phyloP scores from a whole-genome alignment of 495 filamentous ascomycete species.

The Talaromyces ruber region DNA sequence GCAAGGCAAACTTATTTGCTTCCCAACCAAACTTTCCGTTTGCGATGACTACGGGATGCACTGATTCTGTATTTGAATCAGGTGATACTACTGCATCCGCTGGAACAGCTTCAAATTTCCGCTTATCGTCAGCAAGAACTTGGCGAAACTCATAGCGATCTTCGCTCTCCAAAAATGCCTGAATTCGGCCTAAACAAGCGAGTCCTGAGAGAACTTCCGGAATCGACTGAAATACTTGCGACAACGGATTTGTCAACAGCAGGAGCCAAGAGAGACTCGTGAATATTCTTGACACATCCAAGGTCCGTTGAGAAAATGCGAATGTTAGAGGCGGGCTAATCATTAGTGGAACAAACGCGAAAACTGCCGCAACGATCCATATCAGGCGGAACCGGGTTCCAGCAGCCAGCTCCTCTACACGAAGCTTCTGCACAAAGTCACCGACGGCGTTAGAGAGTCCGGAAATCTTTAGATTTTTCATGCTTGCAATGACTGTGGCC shows the following conservation, averaged over 20 bases:
- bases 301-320: slow-evolving; percentile 7
- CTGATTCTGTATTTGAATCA: slow-evolving; percentile 21
- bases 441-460: slow-evolving; percentile 24
- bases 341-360: slow-evolving; percentile 7
- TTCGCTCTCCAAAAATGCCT: slow-evolving; percentile 43
- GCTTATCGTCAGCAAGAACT: slow-evolving; percentile 5
- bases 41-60: slow-evolving; percentile 24
- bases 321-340: slow-evolving; percentile 10
- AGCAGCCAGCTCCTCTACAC: slow-evolving; percentile 30
- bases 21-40: slow-evolving; percentile 32
- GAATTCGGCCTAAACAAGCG: slow-evolving; percentile 51
- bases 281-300: slow-evolving; percentile 44
- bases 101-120: background rate
- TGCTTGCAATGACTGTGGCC: slow-evolving; percentile 29
- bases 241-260: slow-evolving; percentile 47
- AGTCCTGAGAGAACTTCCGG: slow-evolving; percentile 42
- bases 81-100: slow-evolving; percentile 10
- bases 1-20: slow-evolving; percentile 12
- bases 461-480: slow-evolving; percentile 40
- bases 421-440: slow-evolving; percentile 26
- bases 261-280: slow-evolving; percentile 54
- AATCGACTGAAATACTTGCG: slow-evolving; percentile 44
- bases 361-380: slow-evolving; percentile 11
- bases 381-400: slow-evolving; percentile 22
- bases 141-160: slow-evolving; percentile 18